A percentile compares a stretch with the other conserved stretches of the same genome.
phyloP scores from a whole-genome alignment of 495 filamentous ascomycete species.

The Penicillium ochrochloron region DNA sequence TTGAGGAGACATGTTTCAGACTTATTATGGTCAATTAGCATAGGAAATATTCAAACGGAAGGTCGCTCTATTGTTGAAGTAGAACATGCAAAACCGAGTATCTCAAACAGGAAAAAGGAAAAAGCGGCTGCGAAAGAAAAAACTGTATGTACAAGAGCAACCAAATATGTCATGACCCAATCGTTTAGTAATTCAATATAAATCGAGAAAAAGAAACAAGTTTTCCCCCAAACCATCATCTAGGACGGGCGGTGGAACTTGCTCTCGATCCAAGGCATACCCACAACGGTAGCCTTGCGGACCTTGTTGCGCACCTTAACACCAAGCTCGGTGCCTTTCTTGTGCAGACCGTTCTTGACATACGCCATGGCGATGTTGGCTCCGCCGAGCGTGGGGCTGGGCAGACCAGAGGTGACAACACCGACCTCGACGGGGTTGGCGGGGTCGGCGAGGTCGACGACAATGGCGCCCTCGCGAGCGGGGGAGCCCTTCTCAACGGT shows the following conservation, averaged over 20 bases:
- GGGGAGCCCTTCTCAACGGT: slow-evolving; percentile 81
- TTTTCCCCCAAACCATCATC: background rate
- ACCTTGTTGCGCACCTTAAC: slow-evolving; percentile 81
- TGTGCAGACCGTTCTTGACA: slow-evolving; percentile 79
- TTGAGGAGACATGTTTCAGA: background rate
- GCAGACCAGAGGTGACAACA: slow-evolving; percentile 86
- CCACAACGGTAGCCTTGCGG: slow-evolving; percentile 77
- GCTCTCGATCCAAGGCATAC: slow-evolving; percentile 91
- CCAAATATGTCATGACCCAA: slow-evolving; percentile 9
- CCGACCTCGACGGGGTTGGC: slow-evolving; percentile 53
- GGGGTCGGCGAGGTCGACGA: slow-evolving; percentile 66
- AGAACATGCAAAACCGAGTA: slow-evolving; percentile 12
- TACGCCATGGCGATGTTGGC: slow-evolving; percentile 98
- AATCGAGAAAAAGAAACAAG: background rate
- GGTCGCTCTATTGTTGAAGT: slow-evolving; percentile 24
- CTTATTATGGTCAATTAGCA: background rate
- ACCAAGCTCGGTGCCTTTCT: slow-evolving; percentile 81
- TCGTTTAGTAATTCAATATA: slow-evolving; percentile 4
- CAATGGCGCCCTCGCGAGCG: slow-evolving; percentile 84
- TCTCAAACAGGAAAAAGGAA: slow-evolving; percentile 7
- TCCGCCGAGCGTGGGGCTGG: slow-evolving; percentile 79
- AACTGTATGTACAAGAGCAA: slow-evolving; percentile 29
- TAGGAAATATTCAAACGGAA: background rate
- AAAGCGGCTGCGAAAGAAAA: slow-evolving; percentile 16
- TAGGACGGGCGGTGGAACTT: slow-evolving; percentile 66